phyloP scores from a whole-genome alignment of 768 basidiomycete species.

The Termitomyces heimii region DNA sequence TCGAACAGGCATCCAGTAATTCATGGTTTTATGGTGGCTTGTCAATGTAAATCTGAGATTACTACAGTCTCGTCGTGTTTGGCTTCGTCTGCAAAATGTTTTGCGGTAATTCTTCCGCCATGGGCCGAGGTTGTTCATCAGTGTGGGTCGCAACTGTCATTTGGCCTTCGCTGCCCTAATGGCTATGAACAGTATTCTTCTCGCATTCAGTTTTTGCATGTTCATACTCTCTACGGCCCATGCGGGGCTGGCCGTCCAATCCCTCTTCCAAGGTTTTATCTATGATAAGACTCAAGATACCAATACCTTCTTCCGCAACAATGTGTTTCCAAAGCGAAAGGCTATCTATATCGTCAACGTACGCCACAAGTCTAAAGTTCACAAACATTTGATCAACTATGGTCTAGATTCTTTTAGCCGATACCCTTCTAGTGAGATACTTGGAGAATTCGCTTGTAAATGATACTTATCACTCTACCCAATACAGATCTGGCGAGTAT shows the following conservation, averaged over 20 bases:
- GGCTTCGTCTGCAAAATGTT: constrained; percentile 19
- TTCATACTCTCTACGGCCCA: constrained; percentile 21
- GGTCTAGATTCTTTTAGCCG: constrained; percentile 19
- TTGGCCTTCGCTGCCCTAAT: neutral
- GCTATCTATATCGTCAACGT: constrained; percentile 24
- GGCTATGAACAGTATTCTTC: constrained; percentile 12
- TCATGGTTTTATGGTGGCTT: neutral
- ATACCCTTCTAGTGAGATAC: constrained; percentile 16
- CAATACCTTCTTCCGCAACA: constrained; percentile 15
- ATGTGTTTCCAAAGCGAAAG: constrained; percentile 21
- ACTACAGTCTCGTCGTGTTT: constrained; percentile 18
- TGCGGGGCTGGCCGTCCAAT: constrained; percentile 18
- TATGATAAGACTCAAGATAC: constrained; percentile 12
- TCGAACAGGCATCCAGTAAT: constrained; percentile 19
- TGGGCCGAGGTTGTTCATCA: constrained; percentile 17
- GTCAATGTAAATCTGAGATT: neutral
- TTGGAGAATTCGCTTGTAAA: neutral
- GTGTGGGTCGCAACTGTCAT: constrained; percentile 2
- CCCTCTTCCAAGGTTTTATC: constrained; percentile 21
- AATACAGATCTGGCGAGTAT: constrained; percentile 22
- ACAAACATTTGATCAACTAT: neutral
- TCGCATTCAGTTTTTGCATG: constrained; percentile 18
- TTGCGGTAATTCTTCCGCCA: constrained; percentile 11
- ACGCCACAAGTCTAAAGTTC: neutral
- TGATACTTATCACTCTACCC: neutral